A percentile compares a stretch with the other conserved stretches of the same genome.
Evolutionary conservation across 108 stramenopile genomes (phyloP).

Genomic region (Aureococcus anophagefferens): DNA sequence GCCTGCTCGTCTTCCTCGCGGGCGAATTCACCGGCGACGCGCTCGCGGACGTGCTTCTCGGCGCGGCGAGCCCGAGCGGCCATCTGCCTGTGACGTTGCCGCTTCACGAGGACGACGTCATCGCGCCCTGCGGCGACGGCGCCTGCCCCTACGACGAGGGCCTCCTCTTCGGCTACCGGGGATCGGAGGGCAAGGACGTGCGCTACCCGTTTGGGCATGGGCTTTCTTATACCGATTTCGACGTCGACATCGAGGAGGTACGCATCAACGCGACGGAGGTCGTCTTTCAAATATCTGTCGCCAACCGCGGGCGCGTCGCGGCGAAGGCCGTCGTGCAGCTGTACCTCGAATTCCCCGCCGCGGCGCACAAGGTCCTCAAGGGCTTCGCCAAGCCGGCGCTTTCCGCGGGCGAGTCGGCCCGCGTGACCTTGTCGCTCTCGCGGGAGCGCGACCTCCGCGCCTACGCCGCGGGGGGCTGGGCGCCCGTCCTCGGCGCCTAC

Average conservation of each 20-base stretch:
- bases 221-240: slow-evolving; percentile 22
- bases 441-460: too few species aligned
- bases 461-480: too few species aligned
- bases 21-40: slow-evolving; percentile 26
- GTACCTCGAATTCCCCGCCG: too few species aligned
- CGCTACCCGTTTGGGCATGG: slow-evolving; percentile 31
- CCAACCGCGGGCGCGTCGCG: too few species aligned
- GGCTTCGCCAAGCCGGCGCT: too few species aligned
- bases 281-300: too few species aligned
- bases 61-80: slow-evolving; percentile 14
- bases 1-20: slow-evolving; percentile 16
- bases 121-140: slow-evolving; percentile 4
- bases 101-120: slow-evolving; percentile 6
- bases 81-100: slow-evolving; percentile 25
- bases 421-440: too few species aligned
- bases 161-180: slow-evolving; percentile 25
- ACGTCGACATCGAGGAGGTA: background rate
- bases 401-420: too few species aligned
- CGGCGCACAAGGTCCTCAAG: too few species aligned
- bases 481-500: too few species aligned
- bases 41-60: slow-evolving; percentile 21
- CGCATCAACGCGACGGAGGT: too few species aligned
- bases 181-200: slow-evolving; percentile 14
- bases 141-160: slow-evolving; percentile 21
- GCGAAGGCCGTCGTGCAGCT: too few species aligned